Base-by-base conservation (phyloP, 805 yeast genomes). In the Metschnikowia lunata region DNA sequence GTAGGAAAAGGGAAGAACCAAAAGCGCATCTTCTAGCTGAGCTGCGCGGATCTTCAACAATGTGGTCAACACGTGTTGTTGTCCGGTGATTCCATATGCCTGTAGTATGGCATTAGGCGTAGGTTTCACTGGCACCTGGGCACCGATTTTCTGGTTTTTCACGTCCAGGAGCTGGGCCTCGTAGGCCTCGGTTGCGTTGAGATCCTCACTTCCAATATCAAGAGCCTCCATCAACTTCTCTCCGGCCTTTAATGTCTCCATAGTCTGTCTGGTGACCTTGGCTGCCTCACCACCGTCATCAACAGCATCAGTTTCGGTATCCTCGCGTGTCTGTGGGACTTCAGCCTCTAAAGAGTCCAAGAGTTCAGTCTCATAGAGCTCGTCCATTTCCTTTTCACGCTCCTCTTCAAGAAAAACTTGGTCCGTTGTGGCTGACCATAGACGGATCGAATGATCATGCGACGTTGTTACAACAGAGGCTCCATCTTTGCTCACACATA, bases 381-480 rank as follows among this genome's bases (percentile, higher is more conserved):
- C 96, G 62, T 93, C 99, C 78, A 89, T 74, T 64, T 93, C 99
- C 64, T 85, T 87, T 62, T 93, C 99, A 46, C 93, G 76, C 68
- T 93, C 99, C 72, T 93, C 99, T 64, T 93, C 97, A 48, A 93
- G 67, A 61, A 93, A 93, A n/a, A 93, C 93, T 55, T 91, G 90
- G 62, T 93, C 99, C 42, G 86, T 93, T 5, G 95, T 86, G 62
- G 88, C 89, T 47, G 76, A 77, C 99, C 99, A 93, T n/a, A 90
- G 66, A 62, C 99, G 77, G 39, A 91, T 80, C 57, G 95, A 83
- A 60, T 88, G 95, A 62, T 93, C 99, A 62, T 93, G 99, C 6
- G 97, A 83, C 1, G 90, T 83, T 13, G 95, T 78, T 5, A 87
- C 83, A 51, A 88, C 78, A 55, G 81, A 81, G 15, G 76, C 67